These are phyloP conservation scores for Drosera capensis DNA, from an alignment of 148 eudicot species.

Conservation along the genomic window DNA sequence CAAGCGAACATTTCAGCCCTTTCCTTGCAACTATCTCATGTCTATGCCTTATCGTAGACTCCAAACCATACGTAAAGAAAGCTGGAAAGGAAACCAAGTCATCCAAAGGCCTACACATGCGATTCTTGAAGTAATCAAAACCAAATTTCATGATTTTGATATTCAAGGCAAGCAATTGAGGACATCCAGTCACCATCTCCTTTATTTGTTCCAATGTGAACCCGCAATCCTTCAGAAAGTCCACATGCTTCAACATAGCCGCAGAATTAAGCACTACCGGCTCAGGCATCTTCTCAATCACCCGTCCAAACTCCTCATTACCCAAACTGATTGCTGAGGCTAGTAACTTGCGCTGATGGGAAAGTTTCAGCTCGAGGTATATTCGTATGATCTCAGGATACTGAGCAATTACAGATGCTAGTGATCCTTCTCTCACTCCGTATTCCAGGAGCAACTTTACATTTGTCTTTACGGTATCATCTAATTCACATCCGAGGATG, in stretches of 20 bases:
- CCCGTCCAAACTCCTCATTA: slow-evolving; percentile 59
- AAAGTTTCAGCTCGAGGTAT: slow-evolving; percentile 53
- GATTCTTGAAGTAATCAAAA: slow-evolving; percentile 53
- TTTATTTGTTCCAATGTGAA: slow-evolving; percentile 42
- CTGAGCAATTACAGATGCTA: slow-evolving; percentile 68
- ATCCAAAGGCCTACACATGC: slow-evolving; percentile 66
- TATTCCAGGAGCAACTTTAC: slow-evolving; percentile 41
- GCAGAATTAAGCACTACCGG: slow-evolving; percentile 44
- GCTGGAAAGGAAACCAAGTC: slow-evolving; percentile 84
- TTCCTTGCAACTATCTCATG: slow-evolving; percentile 46
- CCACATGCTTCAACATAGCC: slow-evolving; percentile 59
- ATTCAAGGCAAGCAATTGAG: slow-evolving; percentile 84
- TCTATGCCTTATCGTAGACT: slow-evolving; percentile 82
- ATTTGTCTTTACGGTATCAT: slow-evolving; percentile 68
- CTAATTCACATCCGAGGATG: slow-evolving; percentile 72
- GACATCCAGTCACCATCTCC: slow-evolving; percentile 80
- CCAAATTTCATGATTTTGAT: slow-evolving; percentile 71
- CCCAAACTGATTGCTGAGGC: slow-evolving; percentile 31
- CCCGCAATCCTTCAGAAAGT: slow-evolving; percentile 62
- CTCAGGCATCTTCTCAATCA: slow-evolving; percentile 90
- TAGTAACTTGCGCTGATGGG: slow-evolving; percentile 29
- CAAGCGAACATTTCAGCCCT: slow-evolving; percentile 70
- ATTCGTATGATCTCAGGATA: slow-evolving; percentile 89
- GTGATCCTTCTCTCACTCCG: slow-evolving; percentile 46
- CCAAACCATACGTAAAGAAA: slow-evolving; percentile 83